phyloP scores from a whole-genome alignment of 345 rosid genomes.

The Combretum micranthum region DNA sequence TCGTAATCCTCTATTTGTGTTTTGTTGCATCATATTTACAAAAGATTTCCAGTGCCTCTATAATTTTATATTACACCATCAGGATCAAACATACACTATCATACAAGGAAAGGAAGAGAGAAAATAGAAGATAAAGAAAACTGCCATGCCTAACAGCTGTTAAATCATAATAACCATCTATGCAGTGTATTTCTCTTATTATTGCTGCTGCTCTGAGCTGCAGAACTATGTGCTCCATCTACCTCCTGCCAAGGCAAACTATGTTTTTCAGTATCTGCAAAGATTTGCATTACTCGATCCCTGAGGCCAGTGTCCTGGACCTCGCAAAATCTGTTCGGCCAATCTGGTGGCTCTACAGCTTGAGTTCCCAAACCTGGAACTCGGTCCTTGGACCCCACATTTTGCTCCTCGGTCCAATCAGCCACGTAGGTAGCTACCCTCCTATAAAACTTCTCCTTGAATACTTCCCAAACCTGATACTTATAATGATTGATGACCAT shows the following conservation, averaged over 20 bases:
- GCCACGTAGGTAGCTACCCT: conserved; percentile 88
- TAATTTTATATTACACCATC: too few species aligned
- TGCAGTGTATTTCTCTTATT: too few species aligned
- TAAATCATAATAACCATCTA: too few species aligned
- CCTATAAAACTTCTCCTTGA: conserved; percentile 75
- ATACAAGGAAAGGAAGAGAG: too few species aligned
- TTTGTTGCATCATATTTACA: too few species aligned
- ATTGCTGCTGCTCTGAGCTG: too few species aligned
- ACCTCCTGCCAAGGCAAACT: conserved; percentile 52
- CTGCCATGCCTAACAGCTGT: too few species aligned
- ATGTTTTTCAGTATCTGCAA: conserved; percentile 22
- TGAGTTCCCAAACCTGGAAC: conserved; percentile 80
- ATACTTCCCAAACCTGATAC: conserved; percentile 89
- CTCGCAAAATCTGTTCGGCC: conserved; percentile 74
- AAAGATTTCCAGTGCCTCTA: too few species aligned
- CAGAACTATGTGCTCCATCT: background rate
- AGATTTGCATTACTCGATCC: conserved; percentile 39
- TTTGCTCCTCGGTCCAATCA: conserved; percentile 74
- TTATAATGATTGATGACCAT: conserved; percentile 81
- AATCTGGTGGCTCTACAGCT: conserved; percentile 70
- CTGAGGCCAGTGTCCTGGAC: conserved; percentile 60
- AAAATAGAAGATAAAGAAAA: too few species aligned
- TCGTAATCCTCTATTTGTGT: too few species aligned
- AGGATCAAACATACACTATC: too few species aligned
- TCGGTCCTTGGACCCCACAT: conserved; percentile 76